These are phyloP conservation scores for Vishniacozyma victoriae DNA, from an alignment of 768 basidiomycete species.

Conservation along the genomic window DNA sequence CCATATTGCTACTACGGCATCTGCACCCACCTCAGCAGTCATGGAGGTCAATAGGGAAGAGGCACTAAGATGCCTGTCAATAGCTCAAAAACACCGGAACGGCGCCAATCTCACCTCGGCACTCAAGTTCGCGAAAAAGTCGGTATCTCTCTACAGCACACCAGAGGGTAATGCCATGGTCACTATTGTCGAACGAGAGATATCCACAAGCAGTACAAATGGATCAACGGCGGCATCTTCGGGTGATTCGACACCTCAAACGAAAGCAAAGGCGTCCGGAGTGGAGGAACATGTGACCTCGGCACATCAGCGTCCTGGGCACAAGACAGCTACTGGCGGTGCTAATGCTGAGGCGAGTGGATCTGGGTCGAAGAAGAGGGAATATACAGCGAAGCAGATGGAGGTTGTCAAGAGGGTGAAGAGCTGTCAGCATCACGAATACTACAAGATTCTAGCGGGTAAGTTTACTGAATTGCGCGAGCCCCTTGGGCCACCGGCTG, in stretches of 20 bases:
- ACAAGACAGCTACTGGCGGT: conserved; percentile 40
- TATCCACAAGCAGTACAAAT: conserved; percentile 46
- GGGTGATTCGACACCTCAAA: conserved; percentile 20
- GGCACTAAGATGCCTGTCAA: conserved; percentile 70
- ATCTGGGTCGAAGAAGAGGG: conserved; percentile 57
- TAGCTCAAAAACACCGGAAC: conserved; percentile 69
- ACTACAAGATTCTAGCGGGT: conserved; percentile 78
- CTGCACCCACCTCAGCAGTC: neutral
- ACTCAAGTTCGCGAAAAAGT: conserved; percentile 84
- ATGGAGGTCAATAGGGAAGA: conserved; percentile 71
- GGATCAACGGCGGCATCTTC: conserved; percentile 11
- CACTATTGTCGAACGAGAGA: conserved; percentile 60
- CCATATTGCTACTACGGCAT: neutral
- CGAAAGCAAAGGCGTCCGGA: conserved; percentile 49
- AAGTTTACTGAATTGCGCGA: conserved; percentile 9
- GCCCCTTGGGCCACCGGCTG: neutral
- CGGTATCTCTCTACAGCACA: conserved; percentile 72
- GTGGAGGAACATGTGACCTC: conserved; percentile 49
- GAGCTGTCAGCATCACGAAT: conserved; percentile 77
- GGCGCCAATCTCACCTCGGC: conserved; percentile 69
- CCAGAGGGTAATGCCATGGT: conserved; percentile 67
- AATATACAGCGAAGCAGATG: conserved; percentile 77
- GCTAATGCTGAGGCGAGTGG: conserved; percentile 6
- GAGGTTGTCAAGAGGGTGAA: conserved; percentile 79
- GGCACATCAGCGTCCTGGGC: conserved; percentile 52